Conservation (phyloP, 2,329 filamentous ascomycete species). For the Ophiostoma perfectum region DNA sequence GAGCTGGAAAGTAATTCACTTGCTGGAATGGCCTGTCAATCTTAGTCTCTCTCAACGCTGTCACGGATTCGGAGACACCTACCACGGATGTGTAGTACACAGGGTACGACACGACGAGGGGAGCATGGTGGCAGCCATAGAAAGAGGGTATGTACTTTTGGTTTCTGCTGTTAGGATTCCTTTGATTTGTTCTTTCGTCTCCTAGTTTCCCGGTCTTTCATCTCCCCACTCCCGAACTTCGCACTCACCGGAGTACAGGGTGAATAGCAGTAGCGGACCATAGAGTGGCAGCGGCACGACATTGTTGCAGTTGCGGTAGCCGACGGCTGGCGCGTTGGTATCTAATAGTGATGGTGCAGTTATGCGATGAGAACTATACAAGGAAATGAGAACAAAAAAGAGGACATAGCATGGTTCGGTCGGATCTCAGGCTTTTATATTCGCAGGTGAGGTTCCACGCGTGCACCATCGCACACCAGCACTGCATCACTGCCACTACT, state of each 20-base stretch:
- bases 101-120: constrained; percentile 12
- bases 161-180: not conserved
- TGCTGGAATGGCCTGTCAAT: constrained; percentile 13
- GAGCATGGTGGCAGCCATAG: not conserved
- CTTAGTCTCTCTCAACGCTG: not conserved
- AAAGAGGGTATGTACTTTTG: not conserved
- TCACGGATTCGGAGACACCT: not conserved
- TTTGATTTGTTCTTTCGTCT: not conserved
- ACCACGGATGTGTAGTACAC: constrained; percentile 1
- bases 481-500: not conserved
- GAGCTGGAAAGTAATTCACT: not conserved
- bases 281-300: not conserved
- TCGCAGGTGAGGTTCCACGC: not conserved
- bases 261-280: constrained; percentile 9
- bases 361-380: too few species aligned
- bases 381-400: too few species aligned
- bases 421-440: not conserved
- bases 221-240: too few species aligned
- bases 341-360: not conserved
- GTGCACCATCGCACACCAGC: constrained; percentile 1
- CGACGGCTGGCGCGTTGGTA: too few species aligned
- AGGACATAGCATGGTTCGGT: too few species aligned
- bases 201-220: not conserved
- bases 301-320: not conserved
- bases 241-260: not conserved